Evolutionary conservation across 108 stramenopile genomes (phyloP).

Genomic region (Skeletonema tropicum): DNA sequence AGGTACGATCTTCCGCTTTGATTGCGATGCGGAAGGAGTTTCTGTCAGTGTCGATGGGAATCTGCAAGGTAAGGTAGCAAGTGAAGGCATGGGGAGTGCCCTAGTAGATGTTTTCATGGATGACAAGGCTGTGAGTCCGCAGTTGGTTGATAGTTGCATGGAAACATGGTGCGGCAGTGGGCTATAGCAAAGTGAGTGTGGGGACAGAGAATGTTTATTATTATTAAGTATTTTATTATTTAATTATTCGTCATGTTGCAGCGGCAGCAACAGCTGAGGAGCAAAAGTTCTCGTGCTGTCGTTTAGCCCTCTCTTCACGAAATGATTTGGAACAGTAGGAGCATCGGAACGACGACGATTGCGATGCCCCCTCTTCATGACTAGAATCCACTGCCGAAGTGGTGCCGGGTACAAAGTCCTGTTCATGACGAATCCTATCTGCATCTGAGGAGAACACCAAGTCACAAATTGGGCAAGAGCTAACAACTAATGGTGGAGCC

Average conservation of each 20-base stretch:
- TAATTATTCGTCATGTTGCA: not conserved
- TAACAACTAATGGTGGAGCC: not conserved
- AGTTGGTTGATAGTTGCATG: not conserved
- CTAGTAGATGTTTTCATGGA: not conserved
- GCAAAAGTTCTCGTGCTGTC: constrained; percentile 79
- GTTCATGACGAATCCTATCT: constrained; percentile 5
- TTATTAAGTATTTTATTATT: not conserved
- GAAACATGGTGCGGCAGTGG: not conserved
- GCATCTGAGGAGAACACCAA: not conserved
- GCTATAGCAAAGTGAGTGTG: not conserved
- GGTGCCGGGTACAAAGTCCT: constrained; percentile 22
- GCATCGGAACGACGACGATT: constrained; percentile 39
- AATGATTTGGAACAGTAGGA: constrained; percentile 55
- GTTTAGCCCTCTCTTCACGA: constrained; percentile 51
- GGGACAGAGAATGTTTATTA: not conserved
- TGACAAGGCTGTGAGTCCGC: not conserved
- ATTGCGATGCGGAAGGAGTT: not conserved
- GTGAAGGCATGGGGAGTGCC: not conserved
- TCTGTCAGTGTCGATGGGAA: not conserved
- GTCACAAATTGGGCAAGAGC: not conserved
- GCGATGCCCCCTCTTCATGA: not conserved
- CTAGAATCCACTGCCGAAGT: not conserved
- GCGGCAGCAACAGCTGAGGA: not conserved
- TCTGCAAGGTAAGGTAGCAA: not conserved
- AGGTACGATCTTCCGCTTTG: constrained; percentile 4